Percentiles rank a stretch among this genome's conserved stretches.
phyloP scores from a whole-genome alignment of 371 early-diverging fungal genomes.

The Antonospora locustae region DNA sequence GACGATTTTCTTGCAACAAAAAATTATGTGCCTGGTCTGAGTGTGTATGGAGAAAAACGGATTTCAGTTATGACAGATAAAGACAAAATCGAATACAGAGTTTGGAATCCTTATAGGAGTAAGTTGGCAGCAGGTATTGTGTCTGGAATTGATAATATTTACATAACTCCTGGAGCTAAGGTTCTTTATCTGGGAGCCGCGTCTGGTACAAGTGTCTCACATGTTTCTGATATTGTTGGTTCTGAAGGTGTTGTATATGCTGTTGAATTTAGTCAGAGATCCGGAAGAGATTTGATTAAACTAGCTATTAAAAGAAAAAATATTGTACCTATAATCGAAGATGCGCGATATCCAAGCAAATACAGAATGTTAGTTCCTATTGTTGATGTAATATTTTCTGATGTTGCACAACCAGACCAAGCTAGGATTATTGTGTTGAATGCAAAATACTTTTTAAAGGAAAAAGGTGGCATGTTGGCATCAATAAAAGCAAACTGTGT shows the following conservation, averaged over 20 bases:
- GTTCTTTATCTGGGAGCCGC: constrained; percentile 97
- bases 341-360: constrained; percentile 97
- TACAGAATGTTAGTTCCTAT: constrained; percentile 98
- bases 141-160: constrained; percentile 90
- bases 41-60: constrained; percentile 96
- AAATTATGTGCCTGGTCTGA: constrained; percentile 90
- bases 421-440: constrained; percentile 96
- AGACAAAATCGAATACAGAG: constrained; percentile 92
- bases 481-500: constrained; percentile 99
- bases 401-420: constrained; percentile 99
- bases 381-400: constrained; percentile 98
- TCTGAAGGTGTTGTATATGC: constrained; percentile 77
- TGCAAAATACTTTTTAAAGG: constrained; percentile 93
- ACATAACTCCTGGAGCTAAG: constrained; percentile 86
- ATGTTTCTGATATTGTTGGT: constrained; percentile 97
- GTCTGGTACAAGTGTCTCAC: constrained; percentile 95
- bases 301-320: constrained; percentile 99
- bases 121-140: constrained; percentile 97
- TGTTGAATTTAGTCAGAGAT: constrained; percentile 98
- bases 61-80: constrained; percentile 77
- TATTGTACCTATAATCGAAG: constrained; percentile 98
- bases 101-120: constrained; percentile 99
- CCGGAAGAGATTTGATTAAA: constrained; percentile 97
- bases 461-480: constrained; percentile 88
- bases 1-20: constrained; percentile 94